These are phyloP conservation scores for Phalaenopsis hybrid DNA, from an alignment of 116 monocot species.

Conservation along the genomic window DNA sequence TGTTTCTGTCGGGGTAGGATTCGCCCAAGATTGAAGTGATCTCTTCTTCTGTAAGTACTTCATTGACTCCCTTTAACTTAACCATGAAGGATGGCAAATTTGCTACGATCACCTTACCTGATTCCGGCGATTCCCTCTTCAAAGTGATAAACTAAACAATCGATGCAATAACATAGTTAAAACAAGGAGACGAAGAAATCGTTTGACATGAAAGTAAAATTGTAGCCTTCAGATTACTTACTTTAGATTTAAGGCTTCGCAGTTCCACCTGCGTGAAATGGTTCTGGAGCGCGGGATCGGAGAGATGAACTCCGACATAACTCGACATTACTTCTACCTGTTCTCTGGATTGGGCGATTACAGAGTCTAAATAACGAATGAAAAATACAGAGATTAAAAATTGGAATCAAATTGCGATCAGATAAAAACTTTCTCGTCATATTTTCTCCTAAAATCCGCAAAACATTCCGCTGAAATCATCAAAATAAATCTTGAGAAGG, in stretches of 20 bases:
- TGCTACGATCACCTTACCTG: slow-evolving; percentile 31
- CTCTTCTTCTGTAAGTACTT: slow-evolving; percentile 48
- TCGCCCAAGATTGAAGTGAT: slow-evolving; percentile 43
- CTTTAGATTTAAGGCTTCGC: slow-evolving; percentile 70
- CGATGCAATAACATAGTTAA: not conserved
- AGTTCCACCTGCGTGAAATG: slow-evolving; percentile 98
- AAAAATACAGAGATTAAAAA: not conserved
- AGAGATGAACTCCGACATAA: slow-evolving; percentile 73
- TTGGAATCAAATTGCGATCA: not conserved
- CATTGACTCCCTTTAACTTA: slow-evolving; percentile 56
- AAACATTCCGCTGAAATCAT: not conserved
- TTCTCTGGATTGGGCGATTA: not conserved
- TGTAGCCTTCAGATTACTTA: slow-evolving; percentile 25
- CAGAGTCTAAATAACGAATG: not conserved
- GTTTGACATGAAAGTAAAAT: not conserved
- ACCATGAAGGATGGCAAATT: slow-evolving; percentile 54
- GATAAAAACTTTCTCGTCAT: not conserved
- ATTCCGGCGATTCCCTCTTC: slow-evolving; percentile 34
- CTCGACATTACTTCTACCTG: slow-evolving; percentile 43
- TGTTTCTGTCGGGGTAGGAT: slow-evolving; percentile 42
- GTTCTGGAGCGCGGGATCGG: slow-evolving; percentile 89
- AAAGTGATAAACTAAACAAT: slow-evolving; percentile 40
- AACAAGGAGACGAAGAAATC: not conserved
- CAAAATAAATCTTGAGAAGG: not conserved
- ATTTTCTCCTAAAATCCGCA: not conserved